Percentiles rank a stretch among this genome's conserved stretches.
phyloP scores from a whole-genome alignment of 768 basidiomycete genomes.

The Termitomyces sp. region DNA sequence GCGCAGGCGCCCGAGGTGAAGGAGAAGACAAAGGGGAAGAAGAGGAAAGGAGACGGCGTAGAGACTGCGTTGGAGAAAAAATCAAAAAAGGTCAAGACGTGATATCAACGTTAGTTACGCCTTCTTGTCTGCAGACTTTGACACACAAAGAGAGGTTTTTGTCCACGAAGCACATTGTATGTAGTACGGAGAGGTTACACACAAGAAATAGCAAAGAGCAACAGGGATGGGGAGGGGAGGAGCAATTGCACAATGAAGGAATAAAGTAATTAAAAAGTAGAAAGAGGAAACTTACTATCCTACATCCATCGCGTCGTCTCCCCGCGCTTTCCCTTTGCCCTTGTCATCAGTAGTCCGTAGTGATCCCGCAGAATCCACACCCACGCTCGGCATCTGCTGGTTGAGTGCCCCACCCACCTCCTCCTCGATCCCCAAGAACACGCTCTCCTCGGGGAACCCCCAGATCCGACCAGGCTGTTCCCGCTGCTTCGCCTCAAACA shows the following conservation, averaged over 20 bases:
- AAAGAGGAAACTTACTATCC: slow-evolving; percentile 33
- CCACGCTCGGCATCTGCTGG: slow-evolving; percentile 2
- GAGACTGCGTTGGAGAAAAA: slow-evolving; percentile 32
- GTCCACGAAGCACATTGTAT: slow-evolving; percentile 2
- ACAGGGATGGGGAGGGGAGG: background rate
- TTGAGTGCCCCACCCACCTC: slow-evolving; percentile 42
- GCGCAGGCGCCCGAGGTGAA: slow-evolving; percentile 9
- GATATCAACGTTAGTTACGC: background rate
- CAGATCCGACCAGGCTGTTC: slow-evolving; percentile 64
- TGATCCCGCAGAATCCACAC: slow-evolving; percentile 12
- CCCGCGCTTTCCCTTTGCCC: slow-evolving; percentile 43
- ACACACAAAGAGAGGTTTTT: background rate
- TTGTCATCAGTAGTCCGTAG: slow-evolving; percentile 25
- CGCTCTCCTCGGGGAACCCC: slow-evolving; percentile 71
- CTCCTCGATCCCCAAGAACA: slow-evolving; percentile 73
- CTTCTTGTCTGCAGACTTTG: no score
- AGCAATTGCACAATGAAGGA: slow-evolving; percentile 15
- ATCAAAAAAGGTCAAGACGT: slow-evolving; percentile 41
- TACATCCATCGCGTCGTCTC: slow-evolving; percentile 62
- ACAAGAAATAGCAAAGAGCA: slow-evolving; percentile 8
- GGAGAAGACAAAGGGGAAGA: slow-evolving; percentile 40
- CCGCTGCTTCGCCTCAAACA: slow-evolving; percentile 73
- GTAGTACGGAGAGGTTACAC: slow-evolving; percentile 8
- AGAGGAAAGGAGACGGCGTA: slow-evolving; percentile 34
- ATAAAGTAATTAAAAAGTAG: slow-evolving; percentile 10